A percentile compares a stretch with the other conserved stretches of the same genome.
Evolutionary conservation across 2,329 filamentous ascomycete species (phyloP).

Genomic region (Monosporascus sp.): DNA sequence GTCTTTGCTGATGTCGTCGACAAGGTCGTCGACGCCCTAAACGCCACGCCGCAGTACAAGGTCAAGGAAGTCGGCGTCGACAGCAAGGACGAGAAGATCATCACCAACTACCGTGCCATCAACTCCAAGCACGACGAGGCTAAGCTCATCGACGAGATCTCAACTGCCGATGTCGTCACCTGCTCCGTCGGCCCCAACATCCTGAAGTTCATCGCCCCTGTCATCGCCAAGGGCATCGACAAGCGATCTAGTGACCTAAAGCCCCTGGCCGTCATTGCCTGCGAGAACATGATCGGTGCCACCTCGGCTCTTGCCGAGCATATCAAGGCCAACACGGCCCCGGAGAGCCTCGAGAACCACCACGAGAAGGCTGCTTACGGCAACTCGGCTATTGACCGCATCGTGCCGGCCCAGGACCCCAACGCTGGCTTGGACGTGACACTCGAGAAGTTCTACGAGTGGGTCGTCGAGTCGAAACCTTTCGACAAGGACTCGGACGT

Average conservation of each 20-base stretch:
- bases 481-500: conserved; percentile 56
- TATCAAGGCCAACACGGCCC: conserved; percentile 73
- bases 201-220: conserved; percentile 91
- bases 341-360: conserved; percentile 62
- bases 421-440: conserved; percentile 81
- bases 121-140: conserved; percentile 85
- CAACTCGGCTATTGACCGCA: conserved; percentile 97
- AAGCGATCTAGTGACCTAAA: conserved; percentile 56
- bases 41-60: conserved; percentile 70
- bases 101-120: conserved; percentile 94
- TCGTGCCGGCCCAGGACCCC: conserved; percentile 84
- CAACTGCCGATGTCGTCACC: conserved; percentile 83
- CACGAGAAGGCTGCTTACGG: conserved; percentile 77
- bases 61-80: conserved; percentile 90
- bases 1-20: conserved; percentile 95
- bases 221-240: conserved; percentile 91
- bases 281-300: conserved; percentile 95
- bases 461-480: conserved; percentile 87
- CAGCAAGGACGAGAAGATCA: conserved; percentile 72
- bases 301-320: conserved; percentile 79
- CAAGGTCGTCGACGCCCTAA: conserved; percentile 71
- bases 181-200: conserved; percentile 96
- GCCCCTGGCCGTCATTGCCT: conserved; percentile 88
- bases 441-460: conserved; percentile 98
- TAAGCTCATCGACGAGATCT: conserved; percentile 78